Percentiles rank a stretch among this genome's conserved stretches.
These are phyloP conservation scores for Tarenaya hassleriana DNA, from an alignment of 345 rosid species.

Conservation along the genomic window DNA sequence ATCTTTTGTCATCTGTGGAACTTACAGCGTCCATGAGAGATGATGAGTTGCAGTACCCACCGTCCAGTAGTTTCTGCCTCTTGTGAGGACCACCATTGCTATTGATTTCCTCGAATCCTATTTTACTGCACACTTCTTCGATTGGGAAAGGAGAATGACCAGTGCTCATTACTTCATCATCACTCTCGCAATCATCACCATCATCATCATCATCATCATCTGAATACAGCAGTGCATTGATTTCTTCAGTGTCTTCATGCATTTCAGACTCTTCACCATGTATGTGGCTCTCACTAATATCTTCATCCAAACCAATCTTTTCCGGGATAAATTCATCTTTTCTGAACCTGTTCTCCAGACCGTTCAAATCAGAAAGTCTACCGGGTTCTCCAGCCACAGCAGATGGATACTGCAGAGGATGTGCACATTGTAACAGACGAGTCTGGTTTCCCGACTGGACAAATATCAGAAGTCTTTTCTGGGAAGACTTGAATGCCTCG, in stretches of 20 bases:
- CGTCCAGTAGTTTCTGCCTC: conserved; percentile 48
- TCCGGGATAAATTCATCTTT: conserved; percentile 21
- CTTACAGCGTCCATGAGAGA: conserved; percentile 36
- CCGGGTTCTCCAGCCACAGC: conserved; percentile 18
- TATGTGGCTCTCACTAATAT: conserved; percentile 32
- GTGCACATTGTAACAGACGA: conserved; percentile 42
- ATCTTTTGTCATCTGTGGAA: conserved; percentile 24
- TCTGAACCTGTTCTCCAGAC: conserved; percentile 25
- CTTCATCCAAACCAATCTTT: conserved; percentile 23
- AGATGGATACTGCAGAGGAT: conserved; percentile 31
- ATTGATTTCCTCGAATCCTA: conserved; percentile 30
- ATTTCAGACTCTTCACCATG: conserved; percentile 51
- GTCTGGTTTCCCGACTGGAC: conserved; percentile 71
- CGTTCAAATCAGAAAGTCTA: conserved; percentile 23
- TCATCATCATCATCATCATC: conserved; percentile 45
- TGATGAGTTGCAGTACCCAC: conserved; percentile 22
- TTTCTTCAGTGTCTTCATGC: conserved; percentile 96
- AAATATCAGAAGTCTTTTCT: conserved; percentile 47
- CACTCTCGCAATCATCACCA: conserved; percentile 38
- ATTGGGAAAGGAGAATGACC: conserved; percentile 63
- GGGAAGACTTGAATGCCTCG: conserved; percentile 31
- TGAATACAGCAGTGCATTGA: conserved; percentile 85
- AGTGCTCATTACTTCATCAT: conserved; percentile 86
- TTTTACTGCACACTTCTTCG: conserved; percentile 32
- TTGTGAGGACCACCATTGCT: conserved; percentile 49